Evolutionary conservation across 1,284 basidiomycete species (phyloP), one percentile per base, ranked within the genome.

Genomic region (Ceratobasidium sp.): DNA sequence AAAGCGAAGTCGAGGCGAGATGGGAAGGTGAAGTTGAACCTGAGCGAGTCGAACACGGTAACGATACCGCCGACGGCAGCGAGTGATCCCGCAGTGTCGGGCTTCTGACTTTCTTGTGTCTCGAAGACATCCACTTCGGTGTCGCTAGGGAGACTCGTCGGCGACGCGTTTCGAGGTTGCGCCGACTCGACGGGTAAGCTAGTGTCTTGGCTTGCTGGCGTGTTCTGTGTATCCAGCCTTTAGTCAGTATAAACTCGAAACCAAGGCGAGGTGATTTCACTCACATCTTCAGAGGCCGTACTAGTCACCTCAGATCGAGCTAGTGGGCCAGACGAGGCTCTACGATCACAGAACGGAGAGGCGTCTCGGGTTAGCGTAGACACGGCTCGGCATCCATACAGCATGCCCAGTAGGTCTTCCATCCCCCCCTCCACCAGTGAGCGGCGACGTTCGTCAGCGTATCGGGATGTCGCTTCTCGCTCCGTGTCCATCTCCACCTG

Each of bases 21-120:
- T 10, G 80, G 79, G 69, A 81, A 77, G 20, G 68, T 63, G 55
- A 81, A 81, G 23, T 46, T 49, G 42, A 67, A 66, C 28, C 77
- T 71, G 26, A 80, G 33, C 60, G 46, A 56, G 44, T 63, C 72
- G 55, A 79, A 80, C 28, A 53, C 39, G 15, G 70, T n/a, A 13
- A 77, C 76, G 49, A 80, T 53, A 46, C 75, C 51, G 20, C 64
- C 40, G 56, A 80, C 56, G 9, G 64, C 68, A 56, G 70, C 44
- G 55, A 76, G 71, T 12, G 80, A 80, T 12, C 56, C 55, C 2
- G 71, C 51, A 2, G 73, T 76, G 39, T 76, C 39, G 20, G 39
- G 15, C 51, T 40, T 26, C 2, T 20, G 51, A 5, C 26, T 55
- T 23, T 73, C 46, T 26, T 73, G 26, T 28, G 46, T 40, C 49